Evolutionary conservation across 805 yeast species (phyloP), one percentile per base, ranked within the genome.

Genomic region (Myxozyma neotropica): DNA sequence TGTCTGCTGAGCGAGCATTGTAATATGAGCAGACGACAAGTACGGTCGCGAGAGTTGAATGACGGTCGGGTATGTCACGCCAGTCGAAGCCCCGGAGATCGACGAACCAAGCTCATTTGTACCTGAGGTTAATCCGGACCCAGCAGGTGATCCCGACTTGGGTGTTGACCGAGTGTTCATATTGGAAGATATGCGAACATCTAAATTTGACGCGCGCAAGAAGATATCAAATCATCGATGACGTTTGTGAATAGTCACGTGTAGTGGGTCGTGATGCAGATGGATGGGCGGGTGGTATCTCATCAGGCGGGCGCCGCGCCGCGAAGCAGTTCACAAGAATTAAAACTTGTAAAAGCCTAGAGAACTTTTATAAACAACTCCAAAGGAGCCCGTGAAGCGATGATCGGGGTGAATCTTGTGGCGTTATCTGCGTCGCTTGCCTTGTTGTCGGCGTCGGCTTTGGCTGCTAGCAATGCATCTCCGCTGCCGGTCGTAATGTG

Each of bases 401-500:
- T 36, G 45, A 19, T 24, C 6, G 33, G 23, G 6, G 17, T 17
- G 17, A 17, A 10, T 33, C n/a, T 15, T 15, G 15, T 27, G 13
- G 15, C 40, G n/a, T 12, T 40, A n/a, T 24, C 48, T 8, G 35
- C 29, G 3, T 17, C 27, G 23, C 35, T 53, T 2, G 38, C 38
- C 13, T 33, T 23, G 13, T 12, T 27, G 24, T 26, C 51, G 29
- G 44, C 47, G 15, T n/a, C 38, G n/a, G 50, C 43, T 12, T 36
- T n/a, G 13, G 59, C 52, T n/a, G 38, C 8, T 15, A 13, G 57
- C 42, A 15, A n/a, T 12, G 36, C 21, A 4, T 2, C 5, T n/a
- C 50, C 65, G 13, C 62, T 64, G 23, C 87, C 89, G 0, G 78
- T 88, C 1, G 89, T 88, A 1, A 69, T 89, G 42, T 88, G 95